Evolutionary conservation across 1,139 yeast species (phyloP).

Genomic region (Nakaseomyces nivariensis): DNA sequence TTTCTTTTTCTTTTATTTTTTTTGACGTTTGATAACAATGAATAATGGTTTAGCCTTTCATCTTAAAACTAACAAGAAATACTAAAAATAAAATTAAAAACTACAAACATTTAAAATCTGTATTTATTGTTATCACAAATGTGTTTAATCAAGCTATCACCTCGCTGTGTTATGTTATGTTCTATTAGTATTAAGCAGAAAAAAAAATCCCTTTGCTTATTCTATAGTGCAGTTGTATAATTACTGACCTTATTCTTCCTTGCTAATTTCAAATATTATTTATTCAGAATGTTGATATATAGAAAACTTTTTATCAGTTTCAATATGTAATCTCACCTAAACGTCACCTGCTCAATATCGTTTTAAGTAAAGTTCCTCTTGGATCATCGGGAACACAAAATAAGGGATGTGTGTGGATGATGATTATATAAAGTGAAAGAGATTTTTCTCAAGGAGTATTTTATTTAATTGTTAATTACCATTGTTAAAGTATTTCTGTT

Average conservation of each 20-base stretch:
- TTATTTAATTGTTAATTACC: background rate
- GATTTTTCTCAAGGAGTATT: background rate
- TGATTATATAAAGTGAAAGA: background rate
- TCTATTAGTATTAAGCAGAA: too few relatives aligned
- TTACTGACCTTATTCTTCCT: too few relatives aligned
- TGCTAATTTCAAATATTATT: too few relatives aligned
- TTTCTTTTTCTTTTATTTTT: background rate
- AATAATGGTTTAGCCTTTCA: background rate
- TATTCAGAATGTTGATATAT: too few relatives aligned
- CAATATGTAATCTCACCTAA: background rate
- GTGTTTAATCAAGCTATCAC: too few relatives aligned
- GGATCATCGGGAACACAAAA: background rate
- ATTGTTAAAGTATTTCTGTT: background rate
- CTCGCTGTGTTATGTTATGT: too few relatives aligned
- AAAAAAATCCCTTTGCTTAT: too few relatives aligned
- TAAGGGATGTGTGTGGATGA: background rate
- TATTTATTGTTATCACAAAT: too few relatives aligned
- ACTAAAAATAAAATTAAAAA: background rate
- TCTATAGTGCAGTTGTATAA: too few relatives aligned
- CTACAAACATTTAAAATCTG: background rate
- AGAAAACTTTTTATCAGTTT: too few relatives aligned
- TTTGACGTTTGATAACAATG: background rate
- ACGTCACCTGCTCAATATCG: background rate
- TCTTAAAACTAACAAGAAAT: background rate
- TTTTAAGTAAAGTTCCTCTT: background rate